Evolutionary conservation across 345 rosid genomes (phyloP), one percentile per base, ranked within the genome.

Genomic region (Lepidium africanum): DNA sequence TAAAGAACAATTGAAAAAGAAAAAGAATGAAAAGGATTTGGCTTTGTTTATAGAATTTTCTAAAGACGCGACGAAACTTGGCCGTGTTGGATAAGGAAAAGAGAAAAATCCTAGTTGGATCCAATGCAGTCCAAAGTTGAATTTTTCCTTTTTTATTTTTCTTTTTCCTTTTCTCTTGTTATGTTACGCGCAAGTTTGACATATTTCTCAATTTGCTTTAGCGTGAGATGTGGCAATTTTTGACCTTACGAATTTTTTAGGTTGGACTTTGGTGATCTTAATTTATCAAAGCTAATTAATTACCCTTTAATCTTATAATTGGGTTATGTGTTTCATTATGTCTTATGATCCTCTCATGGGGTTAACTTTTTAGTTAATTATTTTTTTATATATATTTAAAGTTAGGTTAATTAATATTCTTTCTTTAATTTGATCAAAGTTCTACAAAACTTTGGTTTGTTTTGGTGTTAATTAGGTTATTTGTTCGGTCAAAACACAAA

Each of bases 1-100:
- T 27, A 4, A 51, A 14, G 39, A 53, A 32, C 14, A 11, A 30
- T 27, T 6, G 4, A 14, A 37, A 21, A 35, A 8, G 17, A 12
- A 14, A 27, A 8, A 8, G 9, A 3, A 10, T 10, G 33, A 36
- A 9, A 52, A 4, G 45, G 9, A 3, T 9, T 51, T 51, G 10
- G 13, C 21, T 70, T 30, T 5, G 43, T 42, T 21, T 70, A 5
- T 41, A 6, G 15, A 12, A 5, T 41, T 46, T 16, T 47, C 4
- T 9, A 67, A 60, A 61, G 69, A 74, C 77, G 77, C 77, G 77
- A 74, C 73, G 69, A 74, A 74, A 67, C 69, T 36, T 2, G 78
- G 59, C 64, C 69, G 73, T 53, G 64, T 74, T 58, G 40, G 67
- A 73, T 59, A 59, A 66, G 72, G 68, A 67, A 69, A 59, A 49